Conservation (phyloP, 768 basidiomycete species). For the Xerocomellus dryophilus region DNA sequence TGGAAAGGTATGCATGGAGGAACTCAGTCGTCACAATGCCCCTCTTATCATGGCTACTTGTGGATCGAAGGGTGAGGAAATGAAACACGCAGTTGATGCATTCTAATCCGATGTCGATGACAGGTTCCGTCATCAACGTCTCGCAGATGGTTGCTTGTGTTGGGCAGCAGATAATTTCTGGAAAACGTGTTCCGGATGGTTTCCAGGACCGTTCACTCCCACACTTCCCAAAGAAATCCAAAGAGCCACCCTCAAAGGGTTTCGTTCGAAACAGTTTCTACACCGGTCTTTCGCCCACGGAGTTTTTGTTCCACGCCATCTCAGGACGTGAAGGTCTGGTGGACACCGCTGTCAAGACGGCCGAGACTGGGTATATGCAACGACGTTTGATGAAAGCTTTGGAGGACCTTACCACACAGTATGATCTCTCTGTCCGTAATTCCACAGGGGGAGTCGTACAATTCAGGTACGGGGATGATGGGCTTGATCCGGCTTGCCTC, state of each 20-base stretch:
- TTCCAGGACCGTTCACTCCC: slow-evolving; percentile 99
- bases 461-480: slow-evolving; percentile 96
- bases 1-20: slow-evolving; percentile 96
- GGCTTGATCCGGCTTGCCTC: slow-evolving; percentile 91
- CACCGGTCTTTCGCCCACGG: slow-evolving; percentile 85
- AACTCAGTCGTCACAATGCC: slow-evolving; percentile 95
- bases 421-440: slow-evolving; percentile 94
- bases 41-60: slow-evolving; percentile 99
- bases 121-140: slow-evolving; percentile 97
- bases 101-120: slow-evolving; percentile 1
- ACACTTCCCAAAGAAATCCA: slow-evolving; percentile 96
- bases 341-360: slow-evolving; percentile 99
- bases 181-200: slow-evolving; percentile 96
- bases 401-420: slow-evolving; percentile 94
- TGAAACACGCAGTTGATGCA: neutral
- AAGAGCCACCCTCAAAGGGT: slow-evolving; percentile 94
- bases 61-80: slow-evolving; percentile 84
- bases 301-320: slow-evolving; percentile 98
- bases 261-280: slow-evolving; percentile 98
- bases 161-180: slow-evolving; percentile 97
- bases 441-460: slow-evolving; percentile 94
- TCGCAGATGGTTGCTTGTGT: slow-evolving; percentile 99
- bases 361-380: slow-evolving; percentile 99
- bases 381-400: slow-evolving; percentile 98
- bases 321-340: slow-evolving; percentile 98